Evolutionary conservation across 768 basidiomycete genomes (phyloP).

Genomic region (Leccinum imitatum): DNA sequence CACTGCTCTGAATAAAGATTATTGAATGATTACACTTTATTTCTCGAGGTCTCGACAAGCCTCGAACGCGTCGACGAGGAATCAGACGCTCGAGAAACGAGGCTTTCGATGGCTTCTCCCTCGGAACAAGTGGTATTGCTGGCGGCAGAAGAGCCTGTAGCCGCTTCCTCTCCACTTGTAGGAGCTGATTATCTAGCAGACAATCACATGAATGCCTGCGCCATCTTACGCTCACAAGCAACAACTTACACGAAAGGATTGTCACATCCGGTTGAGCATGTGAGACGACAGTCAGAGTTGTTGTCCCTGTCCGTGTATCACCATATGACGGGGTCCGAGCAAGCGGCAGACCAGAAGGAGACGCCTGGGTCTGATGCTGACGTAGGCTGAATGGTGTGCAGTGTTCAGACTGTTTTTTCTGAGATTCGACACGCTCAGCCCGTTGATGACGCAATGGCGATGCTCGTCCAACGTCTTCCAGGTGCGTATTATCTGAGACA

Average conservation of each 20-base stretch:
- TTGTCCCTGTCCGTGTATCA: not conserved
- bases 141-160: not conserved
- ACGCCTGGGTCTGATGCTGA: not conserved
- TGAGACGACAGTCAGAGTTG: not conserved
- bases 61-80: conserved; percentile 10
- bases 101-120: not conserved
- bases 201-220: not conserved
- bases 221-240: not conserved
- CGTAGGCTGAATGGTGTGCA: not conserved
- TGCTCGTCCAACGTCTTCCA: not conserved
- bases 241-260: conserved; percentile 7
- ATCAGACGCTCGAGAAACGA: conserved; percentile 12
- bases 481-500: conserved; percentile 4
- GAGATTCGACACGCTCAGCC: not conserved
- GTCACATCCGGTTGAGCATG: not conserved
- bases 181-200: conserved; percentile 9
- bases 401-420: conserved; percentile 1
- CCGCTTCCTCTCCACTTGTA: not conserved
- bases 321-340: not conserved
- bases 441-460: not conserved
- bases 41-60: not conserved
- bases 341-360: not conserved
- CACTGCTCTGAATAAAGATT: conserved; percentile 1
- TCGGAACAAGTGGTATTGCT: conserved; percentile 2
- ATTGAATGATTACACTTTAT: not conserved